These are phyloP conservation scores for Penicillium antarcticum DNA, from an alignment of 495 filamentous ascomycete genomes.

Conservation along the genomic window DNA sequence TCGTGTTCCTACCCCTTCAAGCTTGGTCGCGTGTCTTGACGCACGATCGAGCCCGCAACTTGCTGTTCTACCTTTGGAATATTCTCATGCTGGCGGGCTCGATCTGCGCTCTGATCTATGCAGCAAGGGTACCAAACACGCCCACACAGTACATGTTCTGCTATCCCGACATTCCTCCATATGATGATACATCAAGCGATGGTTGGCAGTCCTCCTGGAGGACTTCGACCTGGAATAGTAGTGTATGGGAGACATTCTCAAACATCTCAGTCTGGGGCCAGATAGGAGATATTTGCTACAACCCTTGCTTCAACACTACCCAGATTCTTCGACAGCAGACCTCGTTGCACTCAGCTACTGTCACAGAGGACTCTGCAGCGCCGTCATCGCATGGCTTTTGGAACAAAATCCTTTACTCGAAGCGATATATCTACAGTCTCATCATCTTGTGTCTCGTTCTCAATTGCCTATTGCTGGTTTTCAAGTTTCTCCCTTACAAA, in stretches of 20 bases:
- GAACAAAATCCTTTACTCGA: conserved; percentile 23
- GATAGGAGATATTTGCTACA: conserved; percentile 26
- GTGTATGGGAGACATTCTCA: conserved; percentile 28
- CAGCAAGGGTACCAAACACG: conserved; percentile 7
- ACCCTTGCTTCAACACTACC: conserved; percentile 33
- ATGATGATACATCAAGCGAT: conserved; percentile 18
- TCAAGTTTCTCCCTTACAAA: conserved; percentile 23
- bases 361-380: conserved; percentile 1
- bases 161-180: conserved; percentile 24
- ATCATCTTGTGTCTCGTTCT: conserved; percentile 24
- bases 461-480: conserved; percentile 22
- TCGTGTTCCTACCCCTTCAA: conserved; percentile 35
- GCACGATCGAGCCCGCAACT: conserved; percentile 20
- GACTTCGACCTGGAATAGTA: conserved; percentile 27
- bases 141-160: conserved; percentile 34
- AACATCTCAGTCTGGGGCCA: conserved; percentile 19
- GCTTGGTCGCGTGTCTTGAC: conserved; percentile 31
- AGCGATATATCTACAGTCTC: conserved; percentile 33
- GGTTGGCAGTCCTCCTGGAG: conserved; percentile 26
- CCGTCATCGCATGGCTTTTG: conserved; percentile 10
- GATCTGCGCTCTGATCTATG: conserved; percentile 26
- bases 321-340: conserved; percentile 24
- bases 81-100: conserved; percentile 30
- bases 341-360: conserved; percentile 13
- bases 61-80: conserved; percentile 32